These are phyloP conservation scores for Plectosphaerella cucumerina DNA, from an alignment of 2,329 filamentous ascomycete genomes.

Conservation along the genomic window DNA sequence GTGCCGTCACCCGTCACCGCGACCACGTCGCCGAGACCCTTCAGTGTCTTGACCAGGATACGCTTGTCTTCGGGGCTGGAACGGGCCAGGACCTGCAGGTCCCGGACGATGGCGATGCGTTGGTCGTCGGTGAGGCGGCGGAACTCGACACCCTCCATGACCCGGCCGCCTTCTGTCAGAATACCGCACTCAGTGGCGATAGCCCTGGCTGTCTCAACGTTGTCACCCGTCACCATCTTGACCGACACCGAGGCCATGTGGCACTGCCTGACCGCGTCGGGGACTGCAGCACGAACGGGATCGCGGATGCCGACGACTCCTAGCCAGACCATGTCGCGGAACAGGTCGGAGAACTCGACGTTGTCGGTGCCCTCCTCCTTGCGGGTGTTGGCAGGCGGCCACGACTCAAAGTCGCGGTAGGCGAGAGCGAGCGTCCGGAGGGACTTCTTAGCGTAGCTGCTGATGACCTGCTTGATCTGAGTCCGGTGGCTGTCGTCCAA, in stretches of 20 bases:
- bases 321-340: slow-evolving; percentile 31
- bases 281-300: slow-evolving; percentile 12
- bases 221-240: slow-evolving; percentile 47
- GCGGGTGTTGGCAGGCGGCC: slow-evolving; percentile 60
- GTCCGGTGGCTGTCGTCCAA: slow-evolving; percentile 22
- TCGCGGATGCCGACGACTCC: slow-evolving; percentile 26
- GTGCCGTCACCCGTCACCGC: slow-evolving; percentile 65
- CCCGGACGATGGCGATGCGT: slow-evolving; percentile 43
- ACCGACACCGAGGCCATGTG: slow-evolving; percentile 20
- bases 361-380: slow-evolving; percentile 57
- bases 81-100: slow-evolving; percentile 57
- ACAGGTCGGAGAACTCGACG: slow-evolving; percentile 40
- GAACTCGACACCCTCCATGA: slow-evolving; percentile 58
- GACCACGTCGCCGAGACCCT: slow-evolving; percentile 62
- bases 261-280: slow-evolving; percentile 12
- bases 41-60: slow-evolving; percentile 59
- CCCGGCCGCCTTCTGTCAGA: slow-evolving; percentile 53
- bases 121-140: slow-evolving; percentile 46
- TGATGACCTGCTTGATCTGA: slow-evolving; percentile 27
- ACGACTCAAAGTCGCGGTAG: slow-evolving; percentile 62
- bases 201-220: slow-evolving; percentile 45
- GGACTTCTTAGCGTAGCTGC: slow-evolving; percentile 60
- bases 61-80: slow-evolving; percentile 69
- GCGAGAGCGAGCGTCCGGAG: slow-evolving; percentile 62
- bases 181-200: slow-evolving; percentile 48